Conservation (phyloP, 257 asterid genomes). For the Rhazya stricta region DNA sequence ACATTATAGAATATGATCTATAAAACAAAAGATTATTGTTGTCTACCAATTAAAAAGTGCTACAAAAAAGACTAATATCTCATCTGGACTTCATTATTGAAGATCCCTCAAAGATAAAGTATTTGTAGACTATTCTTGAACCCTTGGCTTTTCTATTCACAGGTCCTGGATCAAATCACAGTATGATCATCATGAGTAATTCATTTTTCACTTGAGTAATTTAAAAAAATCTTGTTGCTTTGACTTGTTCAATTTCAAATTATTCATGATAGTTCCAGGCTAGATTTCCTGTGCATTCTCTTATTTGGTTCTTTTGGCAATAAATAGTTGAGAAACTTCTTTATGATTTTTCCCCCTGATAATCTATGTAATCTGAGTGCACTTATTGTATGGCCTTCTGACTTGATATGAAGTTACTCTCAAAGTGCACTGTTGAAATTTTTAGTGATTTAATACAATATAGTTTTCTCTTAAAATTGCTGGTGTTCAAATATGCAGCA, state of each 20-base stretch:
- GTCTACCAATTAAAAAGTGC: not conserved
- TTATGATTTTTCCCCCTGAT: not conserved
- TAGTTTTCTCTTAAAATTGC: not conserved
- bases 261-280: not conserved
- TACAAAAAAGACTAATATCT: not conserved
- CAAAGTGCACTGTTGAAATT: not conserved
- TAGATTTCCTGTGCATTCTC: not conserved
- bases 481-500: slow-evolving; percentile 40
- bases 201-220: not conserved
- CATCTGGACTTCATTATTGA: not conserved
- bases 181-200: not conserved
- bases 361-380: not conserved
- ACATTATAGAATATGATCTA: no score
- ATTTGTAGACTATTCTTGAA: not conserved
- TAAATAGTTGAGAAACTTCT: not conserved
- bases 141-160: not conserved
- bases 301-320: not conserved
- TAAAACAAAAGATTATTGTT: no score
- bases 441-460: not conserved
- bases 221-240: not conserved
- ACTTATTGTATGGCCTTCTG: not conserved
- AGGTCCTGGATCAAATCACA: not conserved
- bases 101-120: not conserved
- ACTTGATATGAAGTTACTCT: not conserved
- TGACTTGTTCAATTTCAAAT: not conserved